Evolutionary conservation across 2,329 filamentous ascomycete genomes (phyloP), one percentile per base, ranked within the genome.

Genomic region (Uncinocarpus reesii): DNA sequence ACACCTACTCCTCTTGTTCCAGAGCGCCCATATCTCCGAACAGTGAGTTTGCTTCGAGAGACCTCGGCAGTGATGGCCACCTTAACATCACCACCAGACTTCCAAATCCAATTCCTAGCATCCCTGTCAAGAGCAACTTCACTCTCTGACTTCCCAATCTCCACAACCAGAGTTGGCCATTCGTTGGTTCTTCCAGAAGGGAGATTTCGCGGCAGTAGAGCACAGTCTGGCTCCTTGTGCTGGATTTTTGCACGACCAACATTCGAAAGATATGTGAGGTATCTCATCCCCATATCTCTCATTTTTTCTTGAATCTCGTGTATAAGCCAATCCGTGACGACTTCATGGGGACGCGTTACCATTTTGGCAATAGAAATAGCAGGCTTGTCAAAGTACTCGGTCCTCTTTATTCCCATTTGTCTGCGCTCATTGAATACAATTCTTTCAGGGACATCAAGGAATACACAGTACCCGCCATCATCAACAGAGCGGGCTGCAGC

Each of bases 381-480:
- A 1, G 31, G 37, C 6, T 16, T 26, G 6, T 29, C 16, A 28
- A 36, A 48, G 35, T 20, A 42, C 13, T 13, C 15, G 4, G 34
- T 43, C 11, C 20, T 42, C 20, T 18, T 32, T 13, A 43, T 28
- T 3, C 21, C 15, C 21, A 36, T 15, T 13, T 16, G 10, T 20
- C 38, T 38, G 7, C 13, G 16, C 11, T 44, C 24, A 21, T 35
- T 23, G 20, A 8, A 23, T 28, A 43, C 21, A 29, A 38, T 16
- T 6, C 38, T 43, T 21, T 36, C 13, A 11, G 29, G 35, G 23
- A 44, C 49, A 38, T 48, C 18, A 18, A 37, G 7, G 32, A 51
- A 51, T 11, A 51, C 42, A 23, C 43, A 51, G 44, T 47, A 51
- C 1, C 36, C 44, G 7, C 48, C 42, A 43, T 47, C 24, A 29